Percentiles rank a stretch among this genome's conserved stretches.
Conservation (phyloP, 2,329 filamentous ascomycete genomes). For the Lachnum nothofagi region DNA sequence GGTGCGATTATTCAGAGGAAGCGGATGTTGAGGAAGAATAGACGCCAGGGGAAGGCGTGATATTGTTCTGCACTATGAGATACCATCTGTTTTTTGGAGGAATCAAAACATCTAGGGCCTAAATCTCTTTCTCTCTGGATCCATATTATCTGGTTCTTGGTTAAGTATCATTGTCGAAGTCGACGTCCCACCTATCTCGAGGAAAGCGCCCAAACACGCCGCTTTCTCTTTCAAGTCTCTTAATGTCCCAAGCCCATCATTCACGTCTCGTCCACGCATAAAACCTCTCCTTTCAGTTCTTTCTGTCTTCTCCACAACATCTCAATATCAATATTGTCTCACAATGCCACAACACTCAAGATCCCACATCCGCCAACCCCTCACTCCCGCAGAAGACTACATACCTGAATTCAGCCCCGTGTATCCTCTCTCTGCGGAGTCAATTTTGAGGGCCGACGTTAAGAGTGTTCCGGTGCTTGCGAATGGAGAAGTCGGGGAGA, state of each 20-base stretch:
- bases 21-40: constrained; percentile 65
- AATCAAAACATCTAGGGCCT: too few relatives aligned
- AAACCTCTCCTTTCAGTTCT: not conserved
- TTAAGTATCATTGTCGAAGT: too few relatives aligned
- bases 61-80: constrained; percentile 7
- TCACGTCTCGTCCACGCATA: not conserved
- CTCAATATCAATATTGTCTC: not conserved
- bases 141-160: too few relatives aligned
- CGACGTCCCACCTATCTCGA: too few relatives aligned
- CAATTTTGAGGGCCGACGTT: too few relatives aligned
- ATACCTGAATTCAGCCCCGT: not conserved
- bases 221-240: not conserved
- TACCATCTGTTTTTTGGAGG: too few relatives aligned
- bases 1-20: constrained; percentile 84
- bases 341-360: not conserved
- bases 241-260: not conserved
- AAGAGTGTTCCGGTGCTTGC: too few relatives aligned
- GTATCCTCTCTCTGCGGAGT: not conserved
- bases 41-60: constrained; percentile 21
- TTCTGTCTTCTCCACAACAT: not conserved
- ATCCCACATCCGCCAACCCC: not conserved
- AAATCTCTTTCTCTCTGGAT: too few relatives aligned
- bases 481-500: too few relatives aligned
- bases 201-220: too few relatives aligned
- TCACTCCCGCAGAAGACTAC: not conserved